phyloP scores from a whole-genome alignment of 768 basidiomycete genomes.

The Lentinula sp. region DNA sequence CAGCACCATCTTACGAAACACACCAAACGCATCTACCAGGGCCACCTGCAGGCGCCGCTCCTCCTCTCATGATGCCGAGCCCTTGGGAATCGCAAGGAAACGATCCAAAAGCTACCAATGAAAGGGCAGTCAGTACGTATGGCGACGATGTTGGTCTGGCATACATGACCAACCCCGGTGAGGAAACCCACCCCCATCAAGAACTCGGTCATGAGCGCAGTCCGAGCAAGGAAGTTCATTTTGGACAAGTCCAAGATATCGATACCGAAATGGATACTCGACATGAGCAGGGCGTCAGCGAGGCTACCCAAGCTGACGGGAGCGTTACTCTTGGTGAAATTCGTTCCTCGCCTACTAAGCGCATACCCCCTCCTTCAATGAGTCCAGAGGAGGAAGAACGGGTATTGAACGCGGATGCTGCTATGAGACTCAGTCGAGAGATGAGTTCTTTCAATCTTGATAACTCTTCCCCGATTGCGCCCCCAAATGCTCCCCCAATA shows the following conservation, averaged over 20 bases:
- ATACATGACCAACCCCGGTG: conserved; percentile 28
- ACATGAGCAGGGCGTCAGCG: conserved; percentile 7
- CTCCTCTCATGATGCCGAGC: conserved; percentile 14
- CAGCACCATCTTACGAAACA: conserved; percentile 30
- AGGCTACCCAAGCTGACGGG: background rate
- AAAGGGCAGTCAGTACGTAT: conserved; percentile 13
- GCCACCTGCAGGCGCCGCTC: conserved; percentile 38
- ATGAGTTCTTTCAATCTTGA: conserved; percentile 45
- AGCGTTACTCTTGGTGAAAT: background rate
- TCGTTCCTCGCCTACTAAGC: conserved; percentile 1
- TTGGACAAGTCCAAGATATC: conserved; percentile 34
- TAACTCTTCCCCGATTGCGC: conserved; percentile 12
- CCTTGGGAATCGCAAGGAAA: background rate
- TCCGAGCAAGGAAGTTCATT: conserved; percentile 32
- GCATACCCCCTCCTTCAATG: conserved; percentile 32
- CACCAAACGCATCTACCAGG: conserved; percentile 22
- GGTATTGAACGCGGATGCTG: conserved; percentile 59
- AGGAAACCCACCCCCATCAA: conserved; percentile 14
- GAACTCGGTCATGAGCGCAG: background rate
- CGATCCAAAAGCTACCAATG: background rate
- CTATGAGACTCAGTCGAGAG: conserved; percentile 61
- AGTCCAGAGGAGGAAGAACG: conserved; percentile 42
- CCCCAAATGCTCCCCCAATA: conserved; percentile 4
- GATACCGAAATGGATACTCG: conserved; percentile 28
- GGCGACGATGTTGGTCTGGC: conserved; percentile 30